Conservation (phyloP, 192 early-diverging fungal genomes). For the Backusella luteola region DNA sequence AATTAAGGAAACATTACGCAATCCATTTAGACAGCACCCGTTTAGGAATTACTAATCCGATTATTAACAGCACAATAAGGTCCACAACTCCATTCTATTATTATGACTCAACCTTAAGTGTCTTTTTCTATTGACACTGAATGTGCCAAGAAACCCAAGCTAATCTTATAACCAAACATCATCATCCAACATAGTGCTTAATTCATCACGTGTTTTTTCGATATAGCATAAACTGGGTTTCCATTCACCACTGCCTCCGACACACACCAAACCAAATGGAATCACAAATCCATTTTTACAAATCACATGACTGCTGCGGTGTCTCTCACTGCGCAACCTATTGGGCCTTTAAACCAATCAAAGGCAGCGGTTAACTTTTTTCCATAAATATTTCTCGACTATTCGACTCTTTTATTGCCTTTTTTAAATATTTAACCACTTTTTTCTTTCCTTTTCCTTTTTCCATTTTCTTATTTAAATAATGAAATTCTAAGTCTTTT, state of each 20-base stretch:
- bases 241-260: not conserved
- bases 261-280: not conserved
- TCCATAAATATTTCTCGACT: not conserved
- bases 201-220: not conserved
- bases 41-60: not conserved
- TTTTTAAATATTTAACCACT: not conserved
- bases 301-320: conserved; percentile 6
- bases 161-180: not conserved
- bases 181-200: not conserved
- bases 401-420: not conserved
- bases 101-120: not conserved
- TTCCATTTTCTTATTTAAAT: conserved; percentile 6
- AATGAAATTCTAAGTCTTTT: not conserved
- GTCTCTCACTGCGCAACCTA: not conserved
- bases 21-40: not conserved
- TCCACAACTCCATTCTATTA: not conserved
- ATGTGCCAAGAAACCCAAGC: not conserved
- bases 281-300: not conserved
- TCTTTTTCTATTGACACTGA: not conserved
- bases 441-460: not conserved
- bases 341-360: not conserved
- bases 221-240: not conserved
- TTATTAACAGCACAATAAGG: not conserved
- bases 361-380: not conserved
- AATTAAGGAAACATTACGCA: not conserved